Percentiles rank a stretch among this genome's conserved stretches.
Evolutionary conservation across 768 basidiomycete genomes (phyloP).

Genomic region (Phanerochaete sordida): DNA sequence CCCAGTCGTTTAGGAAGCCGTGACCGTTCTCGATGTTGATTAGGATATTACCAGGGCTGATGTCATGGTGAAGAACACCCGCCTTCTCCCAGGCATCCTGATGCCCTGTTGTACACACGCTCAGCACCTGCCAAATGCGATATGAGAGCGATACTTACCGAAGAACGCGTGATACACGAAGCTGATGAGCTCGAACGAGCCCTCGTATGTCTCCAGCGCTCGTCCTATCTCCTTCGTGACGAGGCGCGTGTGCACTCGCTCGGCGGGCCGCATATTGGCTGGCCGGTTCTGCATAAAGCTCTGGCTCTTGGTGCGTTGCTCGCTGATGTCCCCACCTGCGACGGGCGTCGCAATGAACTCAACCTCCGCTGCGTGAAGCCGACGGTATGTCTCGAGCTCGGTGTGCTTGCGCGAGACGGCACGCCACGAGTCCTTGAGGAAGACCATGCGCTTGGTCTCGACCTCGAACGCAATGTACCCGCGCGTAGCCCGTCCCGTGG

Average conservation of each 20-base stretch:
- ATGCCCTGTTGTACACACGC: background rate
- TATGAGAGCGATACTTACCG: background rate
- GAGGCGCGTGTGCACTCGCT: background rate
- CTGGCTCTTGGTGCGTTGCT: background rate
- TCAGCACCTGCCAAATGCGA: background rate
- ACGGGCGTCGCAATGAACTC: background rate
- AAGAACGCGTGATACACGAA: background rate
- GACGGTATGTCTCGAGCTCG: background rate
- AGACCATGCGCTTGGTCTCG: background rate
- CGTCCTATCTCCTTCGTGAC: background rate
- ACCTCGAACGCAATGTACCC: slow-evolving; percentile 24
- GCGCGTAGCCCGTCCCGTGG: slow-evolving; percentile 20
- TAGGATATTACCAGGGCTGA: slow-evolving; percentile 2
- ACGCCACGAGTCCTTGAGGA: slow-evolving; percentile 3
- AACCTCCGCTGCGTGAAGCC: background rate
- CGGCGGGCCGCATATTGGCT: background rate
- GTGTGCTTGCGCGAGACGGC: background rate
- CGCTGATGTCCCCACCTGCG: background rate
- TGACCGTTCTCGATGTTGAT: background rate
- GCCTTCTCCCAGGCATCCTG: slow-evolving; percentile 3
- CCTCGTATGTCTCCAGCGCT: background rate
- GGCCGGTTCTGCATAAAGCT: too few species aligned
- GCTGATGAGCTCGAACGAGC: background rate
- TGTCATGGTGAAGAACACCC: slow-evolving; percentile 2
- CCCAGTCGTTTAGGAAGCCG: slow-evolving; percentile 7